A percentile compares a stretch with the other conserved stretches of the same genome.
phyloP scores from a whole-genome alignment of 1,139 yeast species.

The Saccharomyces hybrid region DNA sequence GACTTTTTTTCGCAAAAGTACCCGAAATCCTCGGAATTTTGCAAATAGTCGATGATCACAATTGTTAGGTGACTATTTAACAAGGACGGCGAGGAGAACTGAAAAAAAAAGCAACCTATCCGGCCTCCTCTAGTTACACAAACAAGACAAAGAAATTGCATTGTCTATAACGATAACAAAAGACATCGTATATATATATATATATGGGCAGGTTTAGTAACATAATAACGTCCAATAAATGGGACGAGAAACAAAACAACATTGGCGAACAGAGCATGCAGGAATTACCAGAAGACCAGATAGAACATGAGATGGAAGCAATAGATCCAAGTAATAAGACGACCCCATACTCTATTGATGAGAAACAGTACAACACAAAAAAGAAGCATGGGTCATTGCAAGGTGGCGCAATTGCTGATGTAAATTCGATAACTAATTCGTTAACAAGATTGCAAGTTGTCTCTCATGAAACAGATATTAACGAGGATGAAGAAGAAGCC shows the following conservation, averaged over 20 bases:
- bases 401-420: slow-evolving; percentile 1
- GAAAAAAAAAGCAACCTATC: background rate
- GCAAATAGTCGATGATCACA: background rate
- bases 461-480: slow-evolving; percentile 7
- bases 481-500: slow-evolving; percentile 27
- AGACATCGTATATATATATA: background rate
- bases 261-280: background rate
- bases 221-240: background rate
- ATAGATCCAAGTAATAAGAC: slow-evolving; percentile 1
- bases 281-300: background rate
- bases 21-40: background rate
- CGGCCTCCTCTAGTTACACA: background rate
- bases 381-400: background rate
- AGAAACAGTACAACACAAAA: background rate
- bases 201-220: background rate
- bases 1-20: background rate
- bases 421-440: slow-evolving; percentile 9
- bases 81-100: background rate
- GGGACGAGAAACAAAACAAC: background rate
- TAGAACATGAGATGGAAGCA: slow-evolving; percentile 1
- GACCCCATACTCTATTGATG: background rate
- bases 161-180: background rate
- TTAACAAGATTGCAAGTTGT: slow-evolving; percentile 5
- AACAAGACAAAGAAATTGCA: background rate
- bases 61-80: background rate